These are phyloP conservation scores for Nitzschia putrida DNA, from an alignment of 108 stramenopile genomes.

Conservation along the genomic window DNA sequence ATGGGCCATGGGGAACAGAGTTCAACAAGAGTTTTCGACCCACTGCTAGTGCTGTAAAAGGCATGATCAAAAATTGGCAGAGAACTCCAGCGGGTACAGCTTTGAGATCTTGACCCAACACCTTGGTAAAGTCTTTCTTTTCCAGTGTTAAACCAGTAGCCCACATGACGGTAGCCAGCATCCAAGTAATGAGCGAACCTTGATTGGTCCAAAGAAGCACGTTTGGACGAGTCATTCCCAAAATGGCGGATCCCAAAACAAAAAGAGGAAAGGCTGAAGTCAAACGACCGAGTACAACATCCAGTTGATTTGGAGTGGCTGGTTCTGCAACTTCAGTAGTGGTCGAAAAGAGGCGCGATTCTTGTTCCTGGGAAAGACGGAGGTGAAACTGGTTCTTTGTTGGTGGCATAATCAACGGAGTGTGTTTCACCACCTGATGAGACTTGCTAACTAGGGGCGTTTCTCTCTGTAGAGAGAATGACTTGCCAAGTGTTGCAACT, in stretches of 20 bases:
- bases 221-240: constrained; percentile 52
- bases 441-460: too few relatives aligned
- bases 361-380: neutral
- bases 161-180: constrained; percentile 84
- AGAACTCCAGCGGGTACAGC: constrained; percentile 86
- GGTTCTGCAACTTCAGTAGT: neutral
- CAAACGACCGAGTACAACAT: constrained; percentile 58
- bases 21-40: constrained; percentile 66
- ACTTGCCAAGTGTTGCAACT: too few relatives aligned
- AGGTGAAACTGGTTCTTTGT: neutral
- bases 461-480: too few relatives aligned
- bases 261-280: constrained; percentile 88
- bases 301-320: constrained; percentile 34
- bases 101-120: constrained; percentile 45
- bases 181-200: constrained; percentile 62
- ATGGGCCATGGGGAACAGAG: constrained; percentile 40
- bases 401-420: too few relatives aligned
- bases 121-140: constrained; percentile 79
- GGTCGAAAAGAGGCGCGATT: neutral
- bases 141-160: constrained; percentile 93
- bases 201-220: constrained; percentile 77
- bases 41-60: constrained; percentile 68
- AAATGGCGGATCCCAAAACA: constrained; percentile 71
- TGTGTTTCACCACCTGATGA: too few relatives aligned
- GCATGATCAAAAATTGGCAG: constrained; percentile 92